phyloP scores from a whole-genome alignment of 73 alveolate species.

The Symbiodinium natans region DNA sequence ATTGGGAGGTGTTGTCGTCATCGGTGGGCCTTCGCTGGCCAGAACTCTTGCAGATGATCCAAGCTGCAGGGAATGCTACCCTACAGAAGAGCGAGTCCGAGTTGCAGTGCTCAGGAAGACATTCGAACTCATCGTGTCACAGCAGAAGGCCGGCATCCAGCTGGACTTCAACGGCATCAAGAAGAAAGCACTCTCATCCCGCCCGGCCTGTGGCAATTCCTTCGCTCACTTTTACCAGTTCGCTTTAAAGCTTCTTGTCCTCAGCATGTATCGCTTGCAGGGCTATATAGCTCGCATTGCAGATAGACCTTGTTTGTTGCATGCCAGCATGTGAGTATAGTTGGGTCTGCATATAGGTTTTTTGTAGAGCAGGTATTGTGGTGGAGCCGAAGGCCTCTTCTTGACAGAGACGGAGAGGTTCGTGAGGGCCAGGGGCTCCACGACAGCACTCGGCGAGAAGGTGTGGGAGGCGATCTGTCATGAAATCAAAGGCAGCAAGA shows the following conservation, averaged over 20 bases:
- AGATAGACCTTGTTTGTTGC: not conserved
- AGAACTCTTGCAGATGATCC: not conserved
- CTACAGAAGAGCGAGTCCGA: not conserved
- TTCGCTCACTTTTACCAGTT: not conserved
- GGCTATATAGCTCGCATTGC: not conserved
- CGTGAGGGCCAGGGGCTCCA: not conserved
- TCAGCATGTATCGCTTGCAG: not conserved
- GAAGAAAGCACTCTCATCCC: not conserved
- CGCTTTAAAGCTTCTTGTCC: too few species aligned
- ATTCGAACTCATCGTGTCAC: not conserved
- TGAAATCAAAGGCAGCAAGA: not conserved
- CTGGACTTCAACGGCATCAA: not conserved
- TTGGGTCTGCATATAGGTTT: too few species aligned
- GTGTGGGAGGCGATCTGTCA: not conserved
- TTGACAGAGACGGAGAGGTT: not conserved
- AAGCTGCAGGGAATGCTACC: not conserved
- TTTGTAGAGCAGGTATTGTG: not conserved
- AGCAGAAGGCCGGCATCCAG: not conserved
- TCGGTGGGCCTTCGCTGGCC: not conserved
- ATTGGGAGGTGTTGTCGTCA: not conserved
- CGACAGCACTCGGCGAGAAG: not conserved
- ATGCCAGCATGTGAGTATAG: not conserved
- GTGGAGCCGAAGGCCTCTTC: not conserved
- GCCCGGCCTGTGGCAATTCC: not conserved
- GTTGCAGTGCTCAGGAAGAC: not conserved